These are phyloP conservation scores for Jasminum sambac DNA, from an alignment of 257 asterid species.

Conservation along the genomic window DNA sequence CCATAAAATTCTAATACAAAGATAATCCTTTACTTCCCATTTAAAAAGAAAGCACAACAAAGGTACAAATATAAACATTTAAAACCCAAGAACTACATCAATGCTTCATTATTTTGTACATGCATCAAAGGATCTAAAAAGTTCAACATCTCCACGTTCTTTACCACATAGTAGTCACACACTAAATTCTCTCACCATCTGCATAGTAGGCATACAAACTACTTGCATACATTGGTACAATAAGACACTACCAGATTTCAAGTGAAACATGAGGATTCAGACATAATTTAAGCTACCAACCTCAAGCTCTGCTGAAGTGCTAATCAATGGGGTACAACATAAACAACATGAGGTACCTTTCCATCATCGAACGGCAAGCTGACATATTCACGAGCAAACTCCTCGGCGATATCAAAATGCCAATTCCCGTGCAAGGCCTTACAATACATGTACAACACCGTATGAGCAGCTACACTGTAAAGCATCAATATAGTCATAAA, in stretches of 20 bases:
- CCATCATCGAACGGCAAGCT: constrained; percentile 81
- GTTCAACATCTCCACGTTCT: not conserved
- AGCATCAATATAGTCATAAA: constrained; percentile 45
- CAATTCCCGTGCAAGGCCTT: constrained; percentile 81
- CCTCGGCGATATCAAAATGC: constrained; percentile 85
- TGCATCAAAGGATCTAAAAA: not conserved
- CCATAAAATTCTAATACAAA: not conserved
- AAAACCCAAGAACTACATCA: not conserved
- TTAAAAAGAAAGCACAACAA: not conserved
- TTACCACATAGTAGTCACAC: not conserved
- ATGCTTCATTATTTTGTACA: not conserved
- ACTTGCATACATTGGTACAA: not conserved
- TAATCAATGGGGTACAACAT: not conserved
- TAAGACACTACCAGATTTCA: not conserved
- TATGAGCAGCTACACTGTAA: constrained; percentile 39
- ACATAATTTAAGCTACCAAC: not conserved
- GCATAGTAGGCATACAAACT: not conserved
- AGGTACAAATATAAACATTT: not conserved
- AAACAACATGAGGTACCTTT: constrained; percentile 29
- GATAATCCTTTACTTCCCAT: not conserved
- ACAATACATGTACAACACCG: constrained; percentile 59
- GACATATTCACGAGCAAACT: constrained; percentile 73
- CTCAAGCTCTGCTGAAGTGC: constrained; percentile 30
- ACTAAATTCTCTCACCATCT: not conserved
- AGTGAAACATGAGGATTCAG: not conserved